A percentile compares a stretch with the other conserved stretches of the same genome.
Evolutionary conservation across 2,329 filamentous ascomycete species (phyloP).

Genomic region (Botrytis fragariae): DNA sequence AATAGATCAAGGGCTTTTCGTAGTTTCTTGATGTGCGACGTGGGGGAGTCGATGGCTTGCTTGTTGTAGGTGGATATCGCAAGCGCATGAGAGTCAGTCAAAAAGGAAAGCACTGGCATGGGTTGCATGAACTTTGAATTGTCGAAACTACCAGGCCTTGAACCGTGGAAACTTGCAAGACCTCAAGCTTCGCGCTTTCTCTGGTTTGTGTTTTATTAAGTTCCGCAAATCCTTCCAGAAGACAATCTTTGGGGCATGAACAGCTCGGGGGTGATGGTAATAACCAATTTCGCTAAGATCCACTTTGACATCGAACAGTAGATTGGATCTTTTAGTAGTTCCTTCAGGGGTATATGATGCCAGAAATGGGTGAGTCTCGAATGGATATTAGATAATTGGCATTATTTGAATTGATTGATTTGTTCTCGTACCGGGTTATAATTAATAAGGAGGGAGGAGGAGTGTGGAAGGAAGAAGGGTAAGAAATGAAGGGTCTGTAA

Average conservation of each 20-base stretch:
- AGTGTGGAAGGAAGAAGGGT: background rate
- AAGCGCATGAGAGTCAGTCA: conserved; percentile 27
- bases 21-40: conserved; percentile 10
- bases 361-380: conserved; percentile 13
- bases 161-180: conserved; percentile 13
- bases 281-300: conserved; percentile 30
- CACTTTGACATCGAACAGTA: conserved; percentile 22
- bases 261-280: conserved; percentile 27
- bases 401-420: conserved; percentile 1
- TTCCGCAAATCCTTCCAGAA: conserved; percentile 23
- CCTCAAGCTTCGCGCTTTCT: conserved; percentile 10
- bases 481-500: background rate
- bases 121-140: conserved; percentile 30
- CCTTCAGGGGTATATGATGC: conserved; percentile 8
- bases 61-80: conserved; percentile 24
- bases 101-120: conserved; percentile 24
- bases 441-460: background rate
- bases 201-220: conserved; percentile 20
- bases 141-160: conserved; percentile 17
- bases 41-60: conserved; percentile 22
- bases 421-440: background rate
- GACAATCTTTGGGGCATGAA: conserved; percentile 28
- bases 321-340: conserved; percentile 20
- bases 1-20: conserved; percentile 8
- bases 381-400: conserved; percentile 15